These are phyloP conservation scores for Diplocarpon mali DNA, from an alignment of 2,329 filamentous ascomycete genomes.

Conservation along the genomic window DNA sequence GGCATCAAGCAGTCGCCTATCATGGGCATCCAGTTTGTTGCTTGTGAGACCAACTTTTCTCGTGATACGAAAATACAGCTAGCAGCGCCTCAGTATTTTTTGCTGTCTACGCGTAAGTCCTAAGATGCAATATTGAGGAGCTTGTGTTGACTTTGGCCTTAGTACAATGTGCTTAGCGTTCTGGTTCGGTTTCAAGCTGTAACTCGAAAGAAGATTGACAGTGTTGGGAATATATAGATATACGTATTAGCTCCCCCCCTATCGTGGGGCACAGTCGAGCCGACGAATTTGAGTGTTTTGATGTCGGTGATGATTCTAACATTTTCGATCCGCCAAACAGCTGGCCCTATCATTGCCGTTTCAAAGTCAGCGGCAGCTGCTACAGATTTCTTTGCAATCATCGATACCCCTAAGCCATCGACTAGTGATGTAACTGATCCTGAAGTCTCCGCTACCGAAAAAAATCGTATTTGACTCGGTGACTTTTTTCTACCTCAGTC, in stretches of 20 bases:
- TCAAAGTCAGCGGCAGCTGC: conserved; percentile 30
- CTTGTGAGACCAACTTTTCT: conserved; percentile 20
- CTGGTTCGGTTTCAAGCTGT: conserved; percentile 49
- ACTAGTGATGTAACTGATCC: conserved; percentile 34
- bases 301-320: conserved; percentile 49
- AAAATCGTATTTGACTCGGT: conserved; percentile 54
- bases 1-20: conserved; percentile 40
- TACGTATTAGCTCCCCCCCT: conserved; percentile 25
- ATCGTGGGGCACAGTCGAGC: too few relatives aligned
- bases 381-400: conserved; percentile 28
- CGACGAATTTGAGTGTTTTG: conserved; percentile 9
- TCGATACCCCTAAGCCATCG: conserved; percentile 30
- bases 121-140: neutral
- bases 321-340: conserved; percentile 44
- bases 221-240: conserved; percentile 44
- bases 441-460: conserved; percentile 37
- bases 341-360: conserved; percentile 45
- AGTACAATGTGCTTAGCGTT: conserved; percentile 47
- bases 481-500: conserved; percentile 57
- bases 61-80: neutral
- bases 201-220: conserved; percentile 34
- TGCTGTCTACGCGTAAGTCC: conserved; percentile 21
- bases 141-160: conserved; percentile 7
- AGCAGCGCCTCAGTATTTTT: conserved; percentile 27
- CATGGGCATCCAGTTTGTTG: conserved; percentile 40